phyloP scores from a whole-genome alignment of 108 stramenopile species.

The Fragilariopsis cylindrus region DNA sequence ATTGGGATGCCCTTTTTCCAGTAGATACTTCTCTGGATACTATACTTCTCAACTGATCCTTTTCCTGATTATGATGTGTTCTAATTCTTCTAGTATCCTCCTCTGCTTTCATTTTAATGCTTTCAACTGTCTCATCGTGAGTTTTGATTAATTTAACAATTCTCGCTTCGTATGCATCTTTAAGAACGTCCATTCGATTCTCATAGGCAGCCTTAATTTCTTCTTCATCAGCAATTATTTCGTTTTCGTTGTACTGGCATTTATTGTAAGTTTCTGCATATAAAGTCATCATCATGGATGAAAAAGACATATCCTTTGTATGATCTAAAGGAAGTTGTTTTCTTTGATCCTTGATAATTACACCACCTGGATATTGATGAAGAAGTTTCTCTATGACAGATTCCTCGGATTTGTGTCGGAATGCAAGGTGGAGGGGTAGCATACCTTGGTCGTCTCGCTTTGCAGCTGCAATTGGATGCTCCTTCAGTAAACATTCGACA shows the following conservation, averaged over 20 bases:
- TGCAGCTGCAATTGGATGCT: constrained; percentile 49
- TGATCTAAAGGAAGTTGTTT: constrained; percentile 50
- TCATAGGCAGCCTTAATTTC: constrained; percentile 11
- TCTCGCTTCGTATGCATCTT: constrained; percentile 22
- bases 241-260: neutral
- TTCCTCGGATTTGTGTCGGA: constrained; percentile 60
- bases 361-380: constrained; percentile 62
- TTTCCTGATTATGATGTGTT: constrained; percentile 29
- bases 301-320: constrained; percentile 35
- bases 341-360: constrained; percentile 54
- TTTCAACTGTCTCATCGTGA: constrained; percentile 30
- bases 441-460: constrained; percentile 78
- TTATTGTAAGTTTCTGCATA: constrained; percentile 42
- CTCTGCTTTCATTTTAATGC: constrained; percentile 32
- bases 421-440: constrained; percentile 77
- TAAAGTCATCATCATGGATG: constrained; percentile 30
- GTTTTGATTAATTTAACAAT: constrained; percentile 15
- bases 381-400: constrained; percentile 59
- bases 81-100: constrained; percentile 22
- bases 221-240: neutral
- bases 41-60: constrained; percentile 28
- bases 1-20: constrained; percentile 67
- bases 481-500: constrained; percentile 50
- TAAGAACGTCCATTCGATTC: constrained; percentile 9
- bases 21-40: constrained; percentile 22